These are phyloP conservation scores for Pseudisothecium myosuroides DNA, from an alignment of 225 moss, liverwort and hornwort genomes.

Conservation along the genomic window DNA sequence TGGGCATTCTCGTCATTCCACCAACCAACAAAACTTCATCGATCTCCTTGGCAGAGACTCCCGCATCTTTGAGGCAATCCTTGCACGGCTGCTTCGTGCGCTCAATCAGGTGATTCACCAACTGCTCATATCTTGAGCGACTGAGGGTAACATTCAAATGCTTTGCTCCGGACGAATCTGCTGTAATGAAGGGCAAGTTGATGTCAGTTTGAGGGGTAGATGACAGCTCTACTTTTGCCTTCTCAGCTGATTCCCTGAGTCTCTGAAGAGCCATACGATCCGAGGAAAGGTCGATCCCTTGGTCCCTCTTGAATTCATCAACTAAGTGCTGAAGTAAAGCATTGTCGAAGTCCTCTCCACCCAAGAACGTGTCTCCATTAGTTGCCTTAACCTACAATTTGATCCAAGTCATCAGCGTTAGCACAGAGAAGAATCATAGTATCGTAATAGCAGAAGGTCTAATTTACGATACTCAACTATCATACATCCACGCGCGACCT, in stretches of 20 bases:
- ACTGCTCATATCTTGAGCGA: constrained; percentile 70
- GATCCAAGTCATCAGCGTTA: not conserved
- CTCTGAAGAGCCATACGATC: constrained; percentile 87
- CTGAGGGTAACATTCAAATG: constrained; percentile 73
- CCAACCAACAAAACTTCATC: constrained; percentile 84
- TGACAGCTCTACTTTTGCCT: constrained; percentile 83
- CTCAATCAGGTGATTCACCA: constrained; percentile 65
- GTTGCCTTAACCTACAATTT: constrained; percentile 71
- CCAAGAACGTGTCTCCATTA: constrained; percentile 88
- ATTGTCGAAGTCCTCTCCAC: constrained; percentile 86
- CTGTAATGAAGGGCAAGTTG: constrained; percentile 86
- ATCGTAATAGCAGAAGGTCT: not conserved
- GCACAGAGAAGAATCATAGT: not conserved
- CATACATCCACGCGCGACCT: not conserved
- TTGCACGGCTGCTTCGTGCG: constrained; percentile 89
- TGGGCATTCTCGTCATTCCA: constrained; percentile 90
- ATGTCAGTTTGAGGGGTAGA: constrained; percentile 87
- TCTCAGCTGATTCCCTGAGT: constrained; percentile 80
- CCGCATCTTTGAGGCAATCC: constrained; percentile 89
- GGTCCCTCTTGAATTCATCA: constrained; percentile 71
- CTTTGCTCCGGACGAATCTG: constrained; percentile 60
- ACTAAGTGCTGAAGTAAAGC: constrained; percentile 57
- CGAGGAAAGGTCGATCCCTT: constrained; percentile 73
- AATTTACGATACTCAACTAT: not conserved
- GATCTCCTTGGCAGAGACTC: constrained; percentile 63